Evolutionary conservation across 345 rosid genomes (phyloP), one percentile per base, ranked within the genome.

Genomic region (Salix dunnii): DNA sequence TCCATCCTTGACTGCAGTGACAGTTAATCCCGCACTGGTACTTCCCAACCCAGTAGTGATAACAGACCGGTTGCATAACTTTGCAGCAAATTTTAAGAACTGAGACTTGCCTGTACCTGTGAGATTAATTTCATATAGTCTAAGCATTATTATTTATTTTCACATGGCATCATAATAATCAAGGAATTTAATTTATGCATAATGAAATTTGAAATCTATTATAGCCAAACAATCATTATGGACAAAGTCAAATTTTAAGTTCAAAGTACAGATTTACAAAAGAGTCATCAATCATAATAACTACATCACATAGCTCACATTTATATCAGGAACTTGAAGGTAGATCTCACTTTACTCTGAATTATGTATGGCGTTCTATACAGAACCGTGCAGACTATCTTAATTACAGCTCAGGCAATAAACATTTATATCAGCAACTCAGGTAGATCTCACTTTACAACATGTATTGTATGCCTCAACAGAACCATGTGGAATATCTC

Each of bases 21-120:
- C 97, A 51, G 99, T 95, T 89, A 95, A 84, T 71, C 99, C 99
- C 74, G 97, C 98, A 87, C 98, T 91, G 23, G 98, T 93, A 85
- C 98, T 95, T 78, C 99, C 99, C 85, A 95, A 76, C 49, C 98
- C 98, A 55, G 99, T 95, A 68, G 97, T 93, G 72, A 95, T 93
- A 67, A 95, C 97, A 61, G 97, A 91, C 74, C 97, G 85, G 83
- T 90, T 95, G 86, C 98, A 90, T 79, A 95, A 85, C 75, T 95
- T 95, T 73, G 96, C 97, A 71, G 99, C 93, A 91, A 93, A 95
- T 86, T 93, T 95, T 84, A 95, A 83, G 86, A 95, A 93, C 84
- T 91, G 99, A 72, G 99, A 93, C 86, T 95, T 95, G 53, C 98
- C 99, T 20, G 98, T 95, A 80, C 98, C 98, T 93, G 88, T 51